Conservation (phyloP, 768 basidiomycete species). For the Boletus bicolor region DNA sequence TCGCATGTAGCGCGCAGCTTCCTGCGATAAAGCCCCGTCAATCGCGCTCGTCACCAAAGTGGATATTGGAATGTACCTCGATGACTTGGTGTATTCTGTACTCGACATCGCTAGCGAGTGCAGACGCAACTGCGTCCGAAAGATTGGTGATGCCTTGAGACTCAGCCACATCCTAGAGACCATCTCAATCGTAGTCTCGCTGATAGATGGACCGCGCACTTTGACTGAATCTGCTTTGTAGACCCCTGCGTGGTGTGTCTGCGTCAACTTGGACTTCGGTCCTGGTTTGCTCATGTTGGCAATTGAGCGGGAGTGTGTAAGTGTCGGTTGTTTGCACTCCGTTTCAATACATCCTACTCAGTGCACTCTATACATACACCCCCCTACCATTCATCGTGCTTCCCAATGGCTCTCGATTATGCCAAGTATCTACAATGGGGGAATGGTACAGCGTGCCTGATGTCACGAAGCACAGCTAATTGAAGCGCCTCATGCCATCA, state of each 20-base stretch:
- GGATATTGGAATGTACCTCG: conserved; percentile 51
- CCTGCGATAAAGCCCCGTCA: conserved; percentile 36
- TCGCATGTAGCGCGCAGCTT: conserved; percentile 95
- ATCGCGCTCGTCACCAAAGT: not conserved
- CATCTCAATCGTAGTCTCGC: conserved; percentile 6
- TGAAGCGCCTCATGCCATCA: not conserved
- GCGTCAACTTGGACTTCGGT: conserved; percentile 45
- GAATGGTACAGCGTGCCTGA: not conserved
- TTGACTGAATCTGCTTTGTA: conserved; percentile 64
- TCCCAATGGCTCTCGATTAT: not conserved
- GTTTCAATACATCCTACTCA: not conserved
- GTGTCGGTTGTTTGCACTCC: not conserved
- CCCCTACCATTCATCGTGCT: not conserved
- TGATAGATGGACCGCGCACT: conserved; percentile 35
- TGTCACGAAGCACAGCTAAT: not conserved
- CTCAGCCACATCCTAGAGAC: conserved; percentile 82
- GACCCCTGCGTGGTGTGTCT: conserved; percentile 54
- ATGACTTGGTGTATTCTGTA: conserved; percentile 94
- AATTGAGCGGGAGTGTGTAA: not conserved
- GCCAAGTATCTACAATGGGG: not conserved
- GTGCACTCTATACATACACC: too few relatives aligned
- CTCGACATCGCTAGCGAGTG: conserved; percentile 94
- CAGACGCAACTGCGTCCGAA: conserved; percentile 73
- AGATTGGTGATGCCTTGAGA: conserved; percentile 73
- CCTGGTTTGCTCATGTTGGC: conserved; percentile 39